Evolutionary conservation across 495 filamentous ascomycete species (phyloP), one percentile per base, ranked within the genome.

Genomic region (Apodospora peruviana): DNA sequence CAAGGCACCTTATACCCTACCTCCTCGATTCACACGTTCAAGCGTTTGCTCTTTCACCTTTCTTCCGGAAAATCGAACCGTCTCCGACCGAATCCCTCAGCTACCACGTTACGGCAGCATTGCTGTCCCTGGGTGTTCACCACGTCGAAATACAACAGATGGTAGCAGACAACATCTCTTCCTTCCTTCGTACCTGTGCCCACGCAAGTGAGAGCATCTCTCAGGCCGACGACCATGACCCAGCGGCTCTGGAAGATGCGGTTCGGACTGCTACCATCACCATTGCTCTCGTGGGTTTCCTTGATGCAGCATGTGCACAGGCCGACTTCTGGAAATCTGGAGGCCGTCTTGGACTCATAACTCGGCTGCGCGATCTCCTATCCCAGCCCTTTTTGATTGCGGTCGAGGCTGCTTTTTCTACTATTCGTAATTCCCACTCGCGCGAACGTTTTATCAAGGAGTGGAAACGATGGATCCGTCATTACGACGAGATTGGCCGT

Each of bases 11-110:
- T 27, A 77, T 83, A 11, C 85, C 81, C 8, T 96, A 96, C 66
- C 72, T 96, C 27, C 78, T 86, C 46, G 88, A 96, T 60, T 84
- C 87, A 11, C 85, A 87, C 52, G 73, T 75, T 42, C 93, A 96
- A 61, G 61, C 76, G 20, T 86, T 97, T 52, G 79, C 80, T 7
- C 70, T 82, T 2, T 95, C 91, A 37, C 88, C 91, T 0, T 87
- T 87, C 62, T 82, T 96, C 48, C 84, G 81, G 32, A 82, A 78
- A 50, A 80, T 95, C 52, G 82, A 87, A 53, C 88, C 90, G 10
- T 95, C 91, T 2, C 94, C 93, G 12, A 93, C 88, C 80, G 93
- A 97, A 68, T 75, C 81, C 1, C 75, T 97, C 23, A 85, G 87
- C n/a, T 82, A 78, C 50, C 80, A 85, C 50, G 74, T 97, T 39